Evolutionary conservation across 2,329 filamentous ascomycete genomes (phyloP).

Genomic region (Immersiporthe knoxdaviesiana): DNA sequence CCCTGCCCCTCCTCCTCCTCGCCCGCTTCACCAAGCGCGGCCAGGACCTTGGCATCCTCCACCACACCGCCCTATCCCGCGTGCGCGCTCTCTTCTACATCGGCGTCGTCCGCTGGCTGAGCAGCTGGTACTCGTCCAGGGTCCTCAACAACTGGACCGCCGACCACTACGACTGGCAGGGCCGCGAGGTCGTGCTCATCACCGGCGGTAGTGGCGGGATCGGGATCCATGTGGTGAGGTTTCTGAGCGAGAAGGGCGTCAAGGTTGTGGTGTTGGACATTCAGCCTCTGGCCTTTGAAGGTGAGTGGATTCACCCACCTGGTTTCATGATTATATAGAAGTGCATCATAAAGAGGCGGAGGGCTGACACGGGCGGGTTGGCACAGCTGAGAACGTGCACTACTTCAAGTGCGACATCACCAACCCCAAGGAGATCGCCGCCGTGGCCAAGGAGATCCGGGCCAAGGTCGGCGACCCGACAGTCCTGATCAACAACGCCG

Average conservation of each 20-base stretch:
- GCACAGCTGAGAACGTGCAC: conserved; percentile 55
- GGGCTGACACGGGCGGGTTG: background rate
- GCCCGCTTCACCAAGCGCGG: conserved; percentile 67
- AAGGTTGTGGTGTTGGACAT: conserved; percentile 75
- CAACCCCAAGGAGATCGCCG: conserved; percentile 55
- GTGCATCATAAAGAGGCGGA: background rate
- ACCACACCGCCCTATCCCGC: conserved; percentile 54
- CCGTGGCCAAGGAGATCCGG: conserved; percentile 57
- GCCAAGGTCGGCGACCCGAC: conserved; percentile 65
- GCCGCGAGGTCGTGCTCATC: conserved; percentile 70
- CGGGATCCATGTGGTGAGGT: conserved; percentile 65
- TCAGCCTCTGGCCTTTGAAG: conserved; percentile 59
- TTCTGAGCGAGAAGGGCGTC: conserved; percentile 66
- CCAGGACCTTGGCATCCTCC: conserved; percentile 54
- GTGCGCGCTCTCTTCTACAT: conserved; percentile 58
- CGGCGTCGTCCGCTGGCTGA: conserved; percentile 53
- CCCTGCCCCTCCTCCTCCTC: conserved; percentile 65
- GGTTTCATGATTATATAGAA: no score
- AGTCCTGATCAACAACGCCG: conserved; percentile 74
- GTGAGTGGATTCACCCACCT: no score
- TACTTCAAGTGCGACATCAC: conserved; percentile 74
- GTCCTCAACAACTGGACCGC: conserved; percentile 53
- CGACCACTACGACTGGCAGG: conserved; percentile 65
- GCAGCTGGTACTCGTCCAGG: conserved; percentile 54
- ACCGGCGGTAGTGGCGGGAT: conserved; percentile 78